A percentile compares a stretch with the other conserved stretches of the same genome.
phyloP scores from a whole-genome alignment of 106 monocot genomes.

The Ottelia alismoides region DNA sequence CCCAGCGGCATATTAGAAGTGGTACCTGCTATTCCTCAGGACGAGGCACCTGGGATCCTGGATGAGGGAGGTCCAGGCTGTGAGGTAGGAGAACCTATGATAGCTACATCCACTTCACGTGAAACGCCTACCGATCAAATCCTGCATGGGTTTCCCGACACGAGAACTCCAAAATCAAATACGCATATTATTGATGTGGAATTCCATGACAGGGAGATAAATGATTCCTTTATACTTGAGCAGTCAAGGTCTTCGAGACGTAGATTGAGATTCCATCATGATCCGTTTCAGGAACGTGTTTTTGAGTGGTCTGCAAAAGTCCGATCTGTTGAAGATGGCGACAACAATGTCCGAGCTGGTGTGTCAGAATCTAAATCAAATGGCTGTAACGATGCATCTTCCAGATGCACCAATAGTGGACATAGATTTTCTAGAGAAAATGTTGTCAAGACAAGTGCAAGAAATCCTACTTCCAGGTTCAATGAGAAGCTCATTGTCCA shows the following conservation, averaged over 20 bases:
- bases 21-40: conserved; percentile 13
- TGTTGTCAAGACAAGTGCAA: no score
- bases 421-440: no score
- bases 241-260: no score
- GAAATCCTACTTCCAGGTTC: no score
- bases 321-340: conserved; percentile 1
- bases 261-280: no score
- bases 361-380: conserved; percentile 3
- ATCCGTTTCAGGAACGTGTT: no score
- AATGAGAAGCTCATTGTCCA: conserved; percentile 34
- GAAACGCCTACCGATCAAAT: no score
- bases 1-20: conserved; percentile 7
- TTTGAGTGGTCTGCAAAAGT: no score
- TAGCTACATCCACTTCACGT: conserved; percentile 1
- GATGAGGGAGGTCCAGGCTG: no score
- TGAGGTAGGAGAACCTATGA: conserved; percentile 22
- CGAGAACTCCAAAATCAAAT: not conserved
- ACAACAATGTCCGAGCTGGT: conserved; percentile 4
- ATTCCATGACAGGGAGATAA: not conserved
- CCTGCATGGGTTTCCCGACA: not conserved
- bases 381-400: conserved; percentile 22
- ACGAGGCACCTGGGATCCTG: conserved; percentile 24
- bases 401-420: no score
- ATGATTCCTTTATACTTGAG: conserved; percentile 29
- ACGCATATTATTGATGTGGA: conserved; percentile 23